These are phyloP conservation scores for Fusarium sp. DNA, from an alignment of 2,329 filamentous ascomycete species.

Conservation along the genomic window DNA sequence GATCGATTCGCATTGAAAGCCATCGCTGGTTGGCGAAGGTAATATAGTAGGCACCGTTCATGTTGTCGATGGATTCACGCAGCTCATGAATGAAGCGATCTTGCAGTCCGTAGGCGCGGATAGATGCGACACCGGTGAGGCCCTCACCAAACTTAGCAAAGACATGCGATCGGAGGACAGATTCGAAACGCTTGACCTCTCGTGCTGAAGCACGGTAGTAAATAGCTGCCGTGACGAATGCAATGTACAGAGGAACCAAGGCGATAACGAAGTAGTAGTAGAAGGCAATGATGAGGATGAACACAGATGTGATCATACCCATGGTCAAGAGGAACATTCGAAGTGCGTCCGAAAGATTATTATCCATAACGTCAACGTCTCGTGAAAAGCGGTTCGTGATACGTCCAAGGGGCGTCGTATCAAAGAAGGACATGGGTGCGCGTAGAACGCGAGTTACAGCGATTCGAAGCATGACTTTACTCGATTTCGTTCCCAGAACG, in stretches of 20 bases:
- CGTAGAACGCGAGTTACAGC: conserved; percentile 83
- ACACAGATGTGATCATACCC: conserved; percentile 84
- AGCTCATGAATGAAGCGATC: conserved; percentile 79
- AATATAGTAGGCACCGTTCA: conserved; percentile 94
- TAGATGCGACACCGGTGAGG: conserved; percentile 83
- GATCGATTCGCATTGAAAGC: conserved; percentile 86
- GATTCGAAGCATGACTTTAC: conserved; percentile 82
- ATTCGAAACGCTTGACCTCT: conserved; percentile 94
- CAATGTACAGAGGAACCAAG: conserved; percentile 72
- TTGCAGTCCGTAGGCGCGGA: conserved; percentile 88
- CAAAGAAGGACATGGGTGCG: conserved; percentile 91
- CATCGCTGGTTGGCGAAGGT: conserved; percentile 97
- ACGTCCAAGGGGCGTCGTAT: conserved; percentile 93
- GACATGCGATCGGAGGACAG: conserved; percentile 86
- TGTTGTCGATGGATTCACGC: conserved; percentile 81
- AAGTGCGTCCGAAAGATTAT: conserved; percentile 87
- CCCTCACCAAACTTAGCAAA: conserved; percentile 94
- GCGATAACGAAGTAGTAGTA: conserved; percentile 86
- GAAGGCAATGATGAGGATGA: conserved; percentile 92
- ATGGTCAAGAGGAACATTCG: conserved; percentile 93
- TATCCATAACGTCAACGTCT: conserved; percentile 97
- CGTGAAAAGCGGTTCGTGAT: conserved; percentile 97
- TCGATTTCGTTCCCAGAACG: conserved; percentile 82
- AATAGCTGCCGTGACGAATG: conserved; percentile 84
- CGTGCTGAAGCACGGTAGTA: conserved; percentile 94